These are phyloP conservation scores for Fomitopsis pinicola DNA, from an alignment of 1,284 basidiomycete genomes.

Conservation along the genomic window DNA sequence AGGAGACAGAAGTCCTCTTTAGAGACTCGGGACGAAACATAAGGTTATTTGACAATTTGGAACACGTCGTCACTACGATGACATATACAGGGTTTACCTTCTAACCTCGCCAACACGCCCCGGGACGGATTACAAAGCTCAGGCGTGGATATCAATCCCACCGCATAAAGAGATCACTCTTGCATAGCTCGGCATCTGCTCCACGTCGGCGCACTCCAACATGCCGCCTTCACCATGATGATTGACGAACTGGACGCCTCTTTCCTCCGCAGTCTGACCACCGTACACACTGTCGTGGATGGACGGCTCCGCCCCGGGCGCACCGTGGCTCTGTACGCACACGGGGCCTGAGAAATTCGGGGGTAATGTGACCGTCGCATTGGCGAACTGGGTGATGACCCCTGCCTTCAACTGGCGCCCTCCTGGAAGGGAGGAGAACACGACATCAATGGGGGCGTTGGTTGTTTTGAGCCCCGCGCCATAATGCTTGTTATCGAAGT, in stretches of 20 bases:
- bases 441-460: background rate
- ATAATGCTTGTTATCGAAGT: background rate
- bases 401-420: background rate
- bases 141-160: background rate
- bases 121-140: background rate
- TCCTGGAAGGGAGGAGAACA: background rate
- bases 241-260: background rate
- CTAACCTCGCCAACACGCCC: too few relatives aligned
- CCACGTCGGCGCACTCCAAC: background rate
- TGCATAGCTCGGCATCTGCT: background rate
- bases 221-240: background rate
- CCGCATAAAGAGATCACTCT: background rate
- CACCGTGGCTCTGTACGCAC: background rate
- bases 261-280: background rate
- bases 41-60: too few relatives aligned
- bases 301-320: background rate
- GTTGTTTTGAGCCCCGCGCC: background rate
- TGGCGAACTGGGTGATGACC: background rate
- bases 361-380: background rate
- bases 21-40: too few relatives aligned
- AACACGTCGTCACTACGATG: too few relatives aligned
- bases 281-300: background rate
- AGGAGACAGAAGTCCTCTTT: too few relatives aligned
- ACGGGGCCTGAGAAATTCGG: background rate
- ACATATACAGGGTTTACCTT: too few relatives aligned